A percentile compares a stretch with the other conserved stretches of the same genome.
Evolutionary conservation across 305 asterid species (phyloP).

Genomic region (Solanum hybrid): DNA sequence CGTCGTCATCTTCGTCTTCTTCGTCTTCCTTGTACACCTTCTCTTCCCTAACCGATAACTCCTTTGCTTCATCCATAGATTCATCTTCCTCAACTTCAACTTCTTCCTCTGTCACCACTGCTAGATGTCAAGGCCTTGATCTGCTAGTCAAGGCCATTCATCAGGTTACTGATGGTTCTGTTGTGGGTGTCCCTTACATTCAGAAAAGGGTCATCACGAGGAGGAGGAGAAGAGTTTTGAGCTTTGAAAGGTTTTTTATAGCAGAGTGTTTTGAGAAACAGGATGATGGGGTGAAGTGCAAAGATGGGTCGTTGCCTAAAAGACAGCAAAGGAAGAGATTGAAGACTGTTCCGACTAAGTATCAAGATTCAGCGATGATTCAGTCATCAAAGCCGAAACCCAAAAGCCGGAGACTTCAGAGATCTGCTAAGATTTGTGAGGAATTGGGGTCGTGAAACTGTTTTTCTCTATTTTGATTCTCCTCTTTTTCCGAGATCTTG

Average conservation of each 20-base stretch:
- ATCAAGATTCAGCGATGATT: constrained; percentile 25
- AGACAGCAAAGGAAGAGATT: constrained; percentile 15
- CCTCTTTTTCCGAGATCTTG: constrained; percentile 20
- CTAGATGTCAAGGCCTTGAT: constrained; percentile 69
- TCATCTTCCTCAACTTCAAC: constrained; percentile 30
- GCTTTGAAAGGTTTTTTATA: constrained; percentile 18
- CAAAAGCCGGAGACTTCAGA: constrained; percentile 14
- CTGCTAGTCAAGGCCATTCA: constrained; percentile 78
- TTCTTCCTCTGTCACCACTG: not conserved
- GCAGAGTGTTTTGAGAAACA: not conserved
- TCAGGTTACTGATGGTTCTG: constrained; percentile 59
- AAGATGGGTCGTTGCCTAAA: not conserved
- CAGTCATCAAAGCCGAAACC: constrained; percentile 27
- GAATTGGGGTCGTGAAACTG: constrained; percentile 20
- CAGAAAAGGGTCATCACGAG: constrained; percentile 57
- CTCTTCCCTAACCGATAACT: constrained; percentile 43
- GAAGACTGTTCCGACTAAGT: constrained; percentile 19
- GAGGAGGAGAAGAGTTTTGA: constrained; percentile 33
- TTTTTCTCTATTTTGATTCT: constrained; percentile 4
- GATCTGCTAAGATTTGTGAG: constrained; percentile 37
- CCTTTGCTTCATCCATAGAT: constrained; percentile 51
- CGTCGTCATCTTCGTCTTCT: constrained; percentile 28
- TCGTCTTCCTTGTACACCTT: constrained; percentile 14
- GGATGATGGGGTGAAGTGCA: constrained; percentile 1
- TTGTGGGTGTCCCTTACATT: constrained; percentile 70